phyloP scores from a whole-genome alignment of 2,329 filamentous ascomycete species.

The Apiospora koreana region DNA sequence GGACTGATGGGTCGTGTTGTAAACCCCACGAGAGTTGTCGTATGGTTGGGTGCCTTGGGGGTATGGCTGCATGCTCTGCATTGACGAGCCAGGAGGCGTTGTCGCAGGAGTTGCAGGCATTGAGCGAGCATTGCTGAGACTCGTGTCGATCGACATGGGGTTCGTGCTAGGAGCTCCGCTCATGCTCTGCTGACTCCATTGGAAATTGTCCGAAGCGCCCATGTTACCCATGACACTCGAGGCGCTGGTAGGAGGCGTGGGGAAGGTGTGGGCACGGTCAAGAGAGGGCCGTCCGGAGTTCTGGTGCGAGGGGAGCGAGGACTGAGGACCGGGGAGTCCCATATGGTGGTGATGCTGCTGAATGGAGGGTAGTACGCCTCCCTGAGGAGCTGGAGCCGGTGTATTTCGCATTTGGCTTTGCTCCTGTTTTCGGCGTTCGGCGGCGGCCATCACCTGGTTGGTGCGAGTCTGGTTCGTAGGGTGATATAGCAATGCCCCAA shows the following conservation, averaged over 20 bases:
- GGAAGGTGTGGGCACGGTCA: constrained; percentile 89
- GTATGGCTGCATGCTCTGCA: constrained; percentile 81
- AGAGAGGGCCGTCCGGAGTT: constrained; percentile 73
- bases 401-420: constrained; percentile 64
- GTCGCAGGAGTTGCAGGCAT: constrained; percentile 91
- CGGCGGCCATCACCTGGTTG: constrained; percentile 84
- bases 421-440: constrained; percentile 75
- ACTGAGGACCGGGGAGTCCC: constrained; percentile 56
- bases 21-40: constrained; percentile 76
- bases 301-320: constrained; percentile 65
- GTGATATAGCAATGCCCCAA: constrained; percentile 89
- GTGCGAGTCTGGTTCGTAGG: constrained; percentile 83
- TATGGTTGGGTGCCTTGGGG: constrained; percentile 69
- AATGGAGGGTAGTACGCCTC: constrained; percentile 61
- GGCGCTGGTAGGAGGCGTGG: constrained; percentile 90
- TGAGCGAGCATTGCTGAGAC: constrained; percentile 75
- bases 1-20: constrained; percentile 70
- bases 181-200: constrained; percentile 71
- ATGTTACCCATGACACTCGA: constrained; percentile 79
- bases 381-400: constrained; percentile 50
- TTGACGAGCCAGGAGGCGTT: constrained; percentile 76
- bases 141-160: constrained; percentile 79
- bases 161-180: constrained; percentile 63
- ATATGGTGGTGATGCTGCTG: constrained; percentile 66
- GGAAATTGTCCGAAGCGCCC: constrained; percentile 74